These are phyloP conservation scores for Penicillium sp. DNA, from an alignment of 2,329 filamentous ascomycete species.

Conservation along the genomic window DNA sequence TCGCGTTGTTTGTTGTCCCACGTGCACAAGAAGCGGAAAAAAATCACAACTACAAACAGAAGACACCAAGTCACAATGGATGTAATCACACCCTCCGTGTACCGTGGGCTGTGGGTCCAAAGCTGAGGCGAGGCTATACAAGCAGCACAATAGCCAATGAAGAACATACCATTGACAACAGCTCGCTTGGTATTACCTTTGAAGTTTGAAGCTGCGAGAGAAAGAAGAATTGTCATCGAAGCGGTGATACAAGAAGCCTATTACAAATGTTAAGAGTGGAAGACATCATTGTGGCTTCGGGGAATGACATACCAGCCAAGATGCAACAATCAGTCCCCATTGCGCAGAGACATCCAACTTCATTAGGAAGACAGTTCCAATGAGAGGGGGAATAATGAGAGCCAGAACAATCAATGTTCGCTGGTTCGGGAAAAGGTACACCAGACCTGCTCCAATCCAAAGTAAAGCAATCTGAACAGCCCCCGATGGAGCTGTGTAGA, in stretches of 20 bases:
- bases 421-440: slow-evolving; percentile 42
- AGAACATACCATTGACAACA: slow-evolving; percentile 51
- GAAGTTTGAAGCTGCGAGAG: slow-evolving; percentile 51
- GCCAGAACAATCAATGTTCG: slow-evolving; percentile 43
- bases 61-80: slow-evolving; percentile 29
- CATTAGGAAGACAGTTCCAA: slow-evolving; percentile 49
- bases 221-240: slow-evolving; percentile 46
- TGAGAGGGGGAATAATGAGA: slow-evolving; percentile 46
- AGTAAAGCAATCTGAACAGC: slow-evolving; percentile 50
- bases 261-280: not conserved
- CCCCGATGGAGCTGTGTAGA: slow-evolving; percentile 52
- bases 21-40: slow-evolving; percentile 15
- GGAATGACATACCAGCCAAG: slow-evolving; percentile 45
- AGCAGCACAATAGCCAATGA: slow-evolving; percentile 52
- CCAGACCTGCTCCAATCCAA: slow-evolving; percentile 50
- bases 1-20: slow-evolving; percentile 16
- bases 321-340: slow-evolving; percentile 52
- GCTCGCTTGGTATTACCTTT: slow-evolving; percentile 56
- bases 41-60: slow-evolving; percentile 13
- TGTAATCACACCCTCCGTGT: slow-evolving; percentile 51
- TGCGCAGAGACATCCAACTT: slow-evolving; percentile 42
- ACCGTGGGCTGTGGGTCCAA: slow-evolving; percentile 47
- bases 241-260: slow-evolving; percentile 47
- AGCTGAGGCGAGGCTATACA: slow-evolving; percentile 53
- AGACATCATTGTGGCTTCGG: not conserved